Evolutionary conservation across 805 yeast genomes (phyloP), one percentile per base, ranked within the genome.

Genomic region (Nakazawaea siamensis): DNA sequence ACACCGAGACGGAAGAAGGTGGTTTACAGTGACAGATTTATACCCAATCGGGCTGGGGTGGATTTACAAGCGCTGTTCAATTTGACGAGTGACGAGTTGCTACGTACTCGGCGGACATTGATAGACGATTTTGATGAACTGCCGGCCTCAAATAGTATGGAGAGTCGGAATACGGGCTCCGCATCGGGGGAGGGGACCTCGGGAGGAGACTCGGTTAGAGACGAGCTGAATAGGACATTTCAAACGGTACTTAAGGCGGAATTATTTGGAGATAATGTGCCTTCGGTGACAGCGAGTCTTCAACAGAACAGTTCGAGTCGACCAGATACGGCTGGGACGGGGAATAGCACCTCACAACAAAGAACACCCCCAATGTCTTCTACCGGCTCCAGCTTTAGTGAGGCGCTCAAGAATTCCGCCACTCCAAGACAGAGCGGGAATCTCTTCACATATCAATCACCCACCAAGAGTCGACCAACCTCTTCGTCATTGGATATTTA

Each of bases 31-130:
- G 98, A 88, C 55, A 63, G 97, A 37, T 86, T 76, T 54, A 84
- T 92, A 18, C 98, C 98, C 4, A 76, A 73, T 41, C 60, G 98
- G 32, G 77, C 84, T 2, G 95, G 95, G 1, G 72, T 86, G 18
- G 94, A 86, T 48, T 61, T 90, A 12, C 92, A 85, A 49, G 86
- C 96, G 0, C 95, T 95, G 6, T 80, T 76, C 53, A 70, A 76
- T 39, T 57, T 77, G 33, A 67, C 66, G 17, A 58, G 59, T 34
- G 70, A 64, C 38, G 70, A 62, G 9, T 11, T 13, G 50, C 69
- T 29, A 44, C 57, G 24, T 42, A 60, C 24, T 47, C 51, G 37
- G 19, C 9, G 18, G n/a, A 9, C 29, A 27, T 13, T 20, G 16
- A n/a, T 20, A 6, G 32, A 20, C 21, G 54, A 41, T 37, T 44